phyloP scores from a whole-genome alignment of 2,329 filamentous ascomycete genomes.

The Cladophialophora bantiana region DNA sequence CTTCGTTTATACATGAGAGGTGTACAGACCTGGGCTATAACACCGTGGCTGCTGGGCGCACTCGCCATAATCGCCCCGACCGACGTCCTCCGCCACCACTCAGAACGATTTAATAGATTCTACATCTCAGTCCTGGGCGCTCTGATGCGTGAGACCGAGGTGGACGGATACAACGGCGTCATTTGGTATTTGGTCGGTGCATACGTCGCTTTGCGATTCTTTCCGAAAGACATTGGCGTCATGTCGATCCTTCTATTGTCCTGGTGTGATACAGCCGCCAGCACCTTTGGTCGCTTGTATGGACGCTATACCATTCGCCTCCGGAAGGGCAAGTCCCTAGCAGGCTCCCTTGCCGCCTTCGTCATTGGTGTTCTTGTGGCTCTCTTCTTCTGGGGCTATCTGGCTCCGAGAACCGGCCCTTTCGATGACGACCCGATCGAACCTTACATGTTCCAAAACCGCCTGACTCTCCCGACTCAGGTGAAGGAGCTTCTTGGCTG shows the following conservation, averaged over 20 bases:
- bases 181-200: constrained; percentile 95
- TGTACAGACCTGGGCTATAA: constrained; percentile 76
- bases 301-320: constrained; percentile 87
- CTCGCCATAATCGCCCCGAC: constrained; percentile 83
- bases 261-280: constrained; percentile 98
- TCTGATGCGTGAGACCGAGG: constrained; percentile 96
- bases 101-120: constrained; percentile 78
- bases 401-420: constrained; percentile 72
- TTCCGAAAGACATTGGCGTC: constrained; percentile 91
- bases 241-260: constrained; percentile 88
- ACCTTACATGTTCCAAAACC: constrained; percentile 79
- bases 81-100: constrained; percentile 84
- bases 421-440: constrained; percentile 69
- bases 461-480: constrained; percentile 71
- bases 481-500: constrained; percentile 68
- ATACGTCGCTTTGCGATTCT: constrained; percentile 82
- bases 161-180: constrained; percentile 91
- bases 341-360: constrained; percentile 85
- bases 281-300: constrained; percentile 89
- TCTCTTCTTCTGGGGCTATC: constrained; percentile 84
- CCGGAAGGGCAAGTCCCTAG: constrained; percentile 86
- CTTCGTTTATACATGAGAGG: constrained; percentile 84
- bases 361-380: constrained; percentile 82
- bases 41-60: constrained; percentile 80
- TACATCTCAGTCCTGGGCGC: constrained; percentile 87